A percentile compares a stretch with the other conserved stretches of the same genome.
Conservation (phyloP, 495 filamentous ascomycete species). For the Daldinia childiae region DNA sequence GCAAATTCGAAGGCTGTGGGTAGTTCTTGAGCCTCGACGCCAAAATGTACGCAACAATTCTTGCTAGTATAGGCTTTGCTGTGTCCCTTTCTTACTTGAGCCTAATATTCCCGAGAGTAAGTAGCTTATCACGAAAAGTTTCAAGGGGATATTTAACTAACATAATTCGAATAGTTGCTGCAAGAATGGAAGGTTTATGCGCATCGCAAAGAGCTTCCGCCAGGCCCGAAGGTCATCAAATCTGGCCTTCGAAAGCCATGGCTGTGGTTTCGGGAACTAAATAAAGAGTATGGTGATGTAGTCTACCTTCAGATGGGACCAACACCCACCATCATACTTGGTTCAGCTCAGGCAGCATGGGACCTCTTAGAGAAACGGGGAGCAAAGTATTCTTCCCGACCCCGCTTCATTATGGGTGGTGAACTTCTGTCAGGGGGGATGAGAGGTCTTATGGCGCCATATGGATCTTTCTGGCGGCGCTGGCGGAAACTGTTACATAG, state of each 20-base stretch:
- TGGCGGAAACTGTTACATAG: conserved; percentile 65
- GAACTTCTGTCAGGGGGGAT: conserved; percentile 60
- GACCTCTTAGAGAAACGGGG: conserved; percentile 63
- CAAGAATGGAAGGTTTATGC: conserved; percentile 48
- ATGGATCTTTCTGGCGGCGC: conserved; percentile 62
- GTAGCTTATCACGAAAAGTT: conserved; percentile 2
- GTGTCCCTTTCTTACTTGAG: conserved; percentile 39
- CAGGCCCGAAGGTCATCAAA: conserved; percentile 47
- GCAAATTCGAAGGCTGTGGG: not conserved
- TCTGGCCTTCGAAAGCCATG: conserved; percentile 60
- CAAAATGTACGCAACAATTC: conserved; percentile 25
- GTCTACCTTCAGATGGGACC: conserved; percentile 72
- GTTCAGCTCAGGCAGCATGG: conserved; percentile 68
- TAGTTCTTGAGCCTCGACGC: not conserved
- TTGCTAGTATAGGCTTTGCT: conserved; percentile 38
- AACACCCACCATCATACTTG: conserved; percentile 69
- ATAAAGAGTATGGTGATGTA: conserved; percentile 64
- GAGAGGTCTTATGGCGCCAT: conserved; percentile 62
- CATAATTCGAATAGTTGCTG: conserved; percentile 23
- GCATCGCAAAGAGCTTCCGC: conserved; percentile 47
- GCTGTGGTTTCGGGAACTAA: conserved; percentile 67
- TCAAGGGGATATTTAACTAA: not conserved
- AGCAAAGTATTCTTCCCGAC: conserved; percentile 59
- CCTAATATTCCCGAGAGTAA: conserved; percentile 43
- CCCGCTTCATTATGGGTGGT: conserved; percentile 61